Percentiles rank a stretch among this genome's conserved stretches.
Evolutionary conservation across 441 rosid species (phyloP).

Genomic region (Erodium trifolium): DNA sequence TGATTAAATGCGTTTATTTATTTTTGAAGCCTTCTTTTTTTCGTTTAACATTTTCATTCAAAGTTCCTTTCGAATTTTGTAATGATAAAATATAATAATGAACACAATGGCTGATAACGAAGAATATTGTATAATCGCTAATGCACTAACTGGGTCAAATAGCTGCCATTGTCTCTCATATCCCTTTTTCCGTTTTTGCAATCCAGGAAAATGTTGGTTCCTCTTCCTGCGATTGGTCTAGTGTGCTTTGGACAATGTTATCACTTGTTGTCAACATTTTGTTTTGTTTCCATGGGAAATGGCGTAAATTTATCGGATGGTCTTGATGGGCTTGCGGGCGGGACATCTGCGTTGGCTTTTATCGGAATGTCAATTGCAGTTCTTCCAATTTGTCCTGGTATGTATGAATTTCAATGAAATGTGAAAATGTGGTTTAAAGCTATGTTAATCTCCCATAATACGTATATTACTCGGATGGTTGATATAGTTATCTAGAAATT

Average conservation of each 20-base stretch:
- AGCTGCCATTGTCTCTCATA: constrained; percentile 11
- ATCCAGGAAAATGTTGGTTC: constrained; percentile 76
- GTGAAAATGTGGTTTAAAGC: background rate
- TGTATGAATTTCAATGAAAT: constrained; percentile 21
- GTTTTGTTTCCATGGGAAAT: constrained; percentile 80
- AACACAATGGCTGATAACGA: background rate
- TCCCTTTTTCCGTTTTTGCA: constrained; percentile 9
- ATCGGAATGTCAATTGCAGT: constrained; percentile 80
- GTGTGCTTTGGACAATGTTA: constrained; percentile 64
- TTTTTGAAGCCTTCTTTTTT: background rate
- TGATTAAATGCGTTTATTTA: background rate
- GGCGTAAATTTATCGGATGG: constrained; percentile 66
- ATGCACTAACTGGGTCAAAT: background rate
- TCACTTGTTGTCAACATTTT: constrained; percentile 53
- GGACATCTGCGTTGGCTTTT: constrained; percentile 74
- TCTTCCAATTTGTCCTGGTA: constrained; percentile 87
- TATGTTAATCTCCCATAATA: background rate
- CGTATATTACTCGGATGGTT: background rate
- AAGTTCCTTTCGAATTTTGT: background rate
- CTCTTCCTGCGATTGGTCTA: constrained; percentile 76
- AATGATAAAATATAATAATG: background rate
- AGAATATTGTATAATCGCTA: background rate
- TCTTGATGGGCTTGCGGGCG: constrained; percentile 85
- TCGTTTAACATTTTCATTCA: background rate
- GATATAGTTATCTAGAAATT: background rate